Evolutionary conservation across 2,329 filamentous ascomycete species (phyloP).

Genomic region (Leptographium flavum): DNA sequence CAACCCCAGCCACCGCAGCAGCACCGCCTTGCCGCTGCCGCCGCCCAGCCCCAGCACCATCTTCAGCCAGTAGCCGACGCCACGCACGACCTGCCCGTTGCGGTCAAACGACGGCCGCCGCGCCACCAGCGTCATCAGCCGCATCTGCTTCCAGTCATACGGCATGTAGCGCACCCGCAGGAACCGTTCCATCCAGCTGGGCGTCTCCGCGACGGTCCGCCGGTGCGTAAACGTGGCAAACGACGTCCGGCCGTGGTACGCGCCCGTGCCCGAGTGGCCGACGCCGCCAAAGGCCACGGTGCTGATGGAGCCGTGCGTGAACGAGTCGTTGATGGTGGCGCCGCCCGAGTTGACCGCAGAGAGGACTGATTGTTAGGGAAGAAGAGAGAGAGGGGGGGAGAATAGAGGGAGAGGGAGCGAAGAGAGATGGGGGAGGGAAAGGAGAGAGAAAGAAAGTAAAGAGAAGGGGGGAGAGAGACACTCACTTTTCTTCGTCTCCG

Average conservation of each 20-base stretch:
- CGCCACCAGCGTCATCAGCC: conserved; percentile 28
- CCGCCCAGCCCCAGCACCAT: conserved; percentile 38
- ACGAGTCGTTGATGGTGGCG: conserved; percentile 44
- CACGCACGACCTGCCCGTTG: conserved; percentile 35
- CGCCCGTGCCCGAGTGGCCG: conserved; percentile 61
- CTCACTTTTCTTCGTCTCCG: conserved; percentile 59
- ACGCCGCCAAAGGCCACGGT: conserved; percentile 73
- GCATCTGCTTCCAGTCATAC: conserved; percentile 33
- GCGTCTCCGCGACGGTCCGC: conserved; percentile 43
- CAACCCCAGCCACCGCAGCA: conserved; percentile 32
- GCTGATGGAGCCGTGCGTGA: conserved; percentile 40
- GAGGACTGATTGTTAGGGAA: conserved; percentile 31
- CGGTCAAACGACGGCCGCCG: conserved; percentile 48
- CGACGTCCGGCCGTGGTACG: conserved; percentile 63
- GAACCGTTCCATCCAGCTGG: conserved; percentile 51
- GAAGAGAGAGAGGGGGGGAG: not conserved
- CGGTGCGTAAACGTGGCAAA: conserved; percentile 54
- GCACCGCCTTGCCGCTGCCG: conserved; percentile 31
- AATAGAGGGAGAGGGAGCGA: not conserved
- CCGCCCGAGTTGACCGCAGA: conserved; percentile 51
- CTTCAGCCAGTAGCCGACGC: conserved; percentile 38
- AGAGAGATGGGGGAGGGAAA: not conserved
- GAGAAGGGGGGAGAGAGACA: not conserved
- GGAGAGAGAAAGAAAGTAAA: not conserved
- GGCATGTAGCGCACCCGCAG: conserved; percentile 56